Conservation (phyloP, 108 stramenopile species). For the Cylindrotheca fusiformis region DNA sequence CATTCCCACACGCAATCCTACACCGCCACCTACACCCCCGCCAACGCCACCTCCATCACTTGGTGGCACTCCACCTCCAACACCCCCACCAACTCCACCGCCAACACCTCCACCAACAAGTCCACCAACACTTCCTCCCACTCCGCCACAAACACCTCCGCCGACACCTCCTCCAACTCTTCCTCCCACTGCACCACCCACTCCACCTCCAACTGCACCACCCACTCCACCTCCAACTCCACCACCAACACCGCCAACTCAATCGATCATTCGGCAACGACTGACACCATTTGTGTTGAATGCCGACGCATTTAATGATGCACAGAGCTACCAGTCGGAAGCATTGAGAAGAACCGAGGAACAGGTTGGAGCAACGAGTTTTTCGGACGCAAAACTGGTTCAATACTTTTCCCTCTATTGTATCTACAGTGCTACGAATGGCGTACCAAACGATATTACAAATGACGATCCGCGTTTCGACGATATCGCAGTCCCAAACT, state of each 20-base stretch:
- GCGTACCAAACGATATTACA: slow-evolving; percentile 16
- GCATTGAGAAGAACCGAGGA: slow-evolving; percentile 26
- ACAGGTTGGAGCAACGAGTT: slow-evolving; percentile 24
- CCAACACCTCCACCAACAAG: not conserved
- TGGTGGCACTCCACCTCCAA: slow-evolving; percentile 1
- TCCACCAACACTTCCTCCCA: slow-evolving; percentile 1
- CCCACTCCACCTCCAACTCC: slow-evolving; percentile 28
- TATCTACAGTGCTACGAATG: slow-evolving; percentile 16
- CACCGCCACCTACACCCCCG: not conserved
- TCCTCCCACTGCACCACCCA: slow-evolving; percentile 5
- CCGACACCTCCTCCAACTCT: slow-evolving; percentile 15
- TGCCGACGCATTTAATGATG: slow-evolving; percentile 28
- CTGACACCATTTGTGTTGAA: slow-evolving; percentile 14
- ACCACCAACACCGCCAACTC: slow-evolving; percentile 12
- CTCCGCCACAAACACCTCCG: slow-evolving; percentile 10
- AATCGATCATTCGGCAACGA: slow-evolving; percentile 9
- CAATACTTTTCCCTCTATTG: slow-evolving; percentile 25
- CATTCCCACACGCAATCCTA: not conserved
- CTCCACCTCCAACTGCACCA: slow-evolving; percentile 2
- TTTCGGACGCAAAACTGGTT: slow-evolving; percentile 20
- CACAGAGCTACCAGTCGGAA: slow-evolving; percentile 32
- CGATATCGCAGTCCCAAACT: not conserved
- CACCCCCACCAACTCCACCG: slow-evolving; percentile 7
- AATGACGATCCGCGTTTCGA: slow-evolving; percentile 9
- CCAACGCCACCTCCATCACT: not conserved